Percentiles rank a stretch among this genome's conserved stretches.
Evolutionary conservation across 108 stramenopile genomes (phyloP).

Genomic region (Discostella stelligeroides): DNA sequence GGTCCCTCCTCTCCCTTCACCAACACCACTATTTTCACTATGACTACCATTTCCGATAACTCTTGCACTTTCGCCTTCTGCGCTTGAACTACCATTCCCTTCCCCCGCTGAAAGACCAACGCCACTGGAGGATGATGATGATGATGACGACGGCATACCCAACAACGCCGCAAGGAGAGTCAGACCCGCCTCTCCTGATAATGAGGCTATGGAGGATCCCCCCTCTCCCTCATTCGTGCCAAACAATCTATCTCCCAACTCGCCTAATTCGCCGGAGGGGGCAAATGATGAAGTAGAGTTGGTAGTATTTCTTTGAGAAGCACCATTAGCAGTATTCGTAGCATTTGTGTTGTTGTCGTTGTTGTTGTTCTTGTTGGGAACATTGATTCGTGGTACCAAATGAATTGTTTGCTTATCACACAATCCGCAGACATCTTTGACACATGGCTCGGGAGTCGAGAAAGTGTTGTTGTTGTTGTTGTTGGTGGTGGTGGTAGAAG

Average conservation of each 20-base stretch:
- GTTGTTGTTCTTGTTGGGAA: constrained; percentile 1
- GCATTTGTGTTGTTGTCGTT: not conserved
- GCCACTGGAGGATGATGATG: no score
- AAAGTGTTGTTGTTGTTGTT: constrained; percentile 12
- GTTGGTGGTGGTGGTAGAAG: not conserved
- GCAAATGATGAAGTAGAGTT: no score
- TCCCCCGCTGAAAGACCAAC: not conserved
- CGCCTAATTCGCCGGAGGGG: not conserved
- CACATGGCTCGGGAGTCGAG: constrained; percentile 3
- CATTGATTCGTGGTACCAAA: constrained; percentile 60
- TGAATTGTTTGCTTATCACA: constrained; percentile 88
- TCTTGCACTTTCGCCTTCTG: not conserved
- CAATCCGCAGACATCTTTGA: constrained; percentile 79
- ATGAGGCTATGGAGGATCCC: constrained; percentile 7
- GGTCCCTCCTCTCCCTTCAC: no score
- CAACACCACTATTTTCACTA: no score
- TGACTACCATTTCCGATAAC: not conserved
- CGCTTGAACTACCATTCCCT: not conserved
- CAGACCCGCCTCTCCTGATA: constrained; percentile 36
- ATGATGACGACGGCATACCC: constrained; percentile 10
- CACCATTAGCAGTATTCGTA: no score
- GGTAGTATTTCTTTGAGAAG: no score
- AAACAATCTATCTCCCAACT: not conserved
- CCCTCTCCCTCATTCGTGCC: constrained; percentile 11
- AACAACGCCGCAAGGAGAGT: constrained; percentile 29